Conservation (phyloP, 768 basidiomycete species). For the Kwoniella dejecticola region DNA sequence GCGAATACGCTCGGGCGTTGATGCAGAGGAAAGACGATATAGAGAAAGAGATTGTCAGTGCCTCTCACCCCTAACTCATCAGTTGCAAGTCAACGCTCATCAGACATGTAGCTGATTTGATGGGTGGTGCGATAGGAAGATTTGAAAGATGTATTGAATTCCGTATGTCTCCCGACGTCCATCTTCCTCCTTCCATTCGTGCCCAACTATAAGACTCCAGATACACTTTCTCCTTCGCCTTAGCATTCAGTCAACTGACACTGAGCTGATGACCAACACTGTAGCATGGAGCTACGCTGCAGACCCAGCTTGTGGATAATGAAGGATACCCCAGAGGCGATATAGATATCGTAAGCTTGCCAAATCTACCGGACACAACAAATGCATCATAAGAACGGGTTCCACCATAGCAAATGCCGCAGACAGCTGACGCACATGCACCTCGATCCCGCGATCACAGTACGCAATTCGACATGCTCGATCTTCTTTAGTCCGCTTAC, state of each 20-base stretch:
- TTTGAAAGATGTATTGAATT: conserved; percentile 41
- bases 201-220: no score
- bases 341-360: conserved; percentile 67
- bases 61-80: not conserved
- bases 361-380: no score
- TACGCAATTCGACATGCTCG: conserved; percentile 58
- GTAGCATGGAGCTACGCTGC: conserved; percentile 34
- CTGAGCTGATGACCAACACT: not conserved
- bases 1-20: conserved; percentile 62
- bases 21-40: conserved; percentile 71
- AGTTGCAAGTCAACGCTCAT: not conserved
- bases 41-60: conserved; percentile 68
- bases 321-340: conserved; percentile 88
- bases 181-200: no score
- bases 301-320: conserved; percentile 74
- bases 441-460: conserved; percentile 14
- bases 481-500: conserved; percentile 73
- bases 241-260: no score
- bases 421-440: not conserved
- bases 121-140: no score
- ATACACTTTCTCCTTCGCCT: no score
- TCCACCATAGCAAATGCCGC: not conserved
- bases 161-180: conserved; percentile 23
- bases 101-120: not conserved
- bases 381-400: no score